phyloP scores from a whole-genome alignment of 2,329 filamentous ascomycete species.

The Ophiostoma himal-ulmi region DNA sequence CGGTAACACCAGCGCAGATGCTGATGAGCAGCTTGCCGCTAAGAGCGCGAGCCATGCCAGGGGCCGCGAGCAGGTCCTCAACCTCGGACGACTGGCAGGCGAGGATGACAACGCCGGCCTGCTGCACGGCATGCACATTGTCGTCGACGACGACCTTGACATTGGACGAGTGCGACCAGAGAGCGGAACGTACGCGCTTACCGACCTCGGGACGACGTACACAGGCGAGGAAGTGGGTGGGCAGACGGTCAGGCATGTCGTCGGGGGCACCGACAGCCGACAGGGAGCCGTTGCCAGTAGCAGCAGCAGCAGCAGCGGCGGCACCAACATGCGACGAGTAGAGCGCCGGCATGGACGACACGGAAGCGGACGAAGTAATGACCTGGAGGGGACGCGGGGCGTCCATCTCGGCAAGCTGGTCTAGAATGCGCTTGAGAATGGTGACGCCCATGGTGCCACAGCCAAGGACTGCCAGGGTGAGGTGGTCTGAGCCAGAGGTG shows the following conservation, averaged over 20 bases:
- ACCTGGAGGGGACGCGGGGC: constrained; percentile 42
- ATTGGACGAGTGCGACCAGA: constrained; percentile 56
- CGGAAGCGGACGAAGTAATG: constrained; percentile 36
- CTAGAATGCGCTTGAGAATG: constrained; percentile 73
- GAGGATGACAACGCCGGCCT: constrained; percentile 69
- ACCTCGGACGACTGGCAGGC: constrained; percentile 77
- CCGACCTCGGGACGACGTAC: constrained; percentile 65
- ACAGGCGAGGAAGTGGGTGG: constrained; percentile 73
- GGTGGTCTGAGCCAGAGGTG: constrained; percentile 27
- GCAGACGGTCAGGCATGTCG: constrained; percentile 53
- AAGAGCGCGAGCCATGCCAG: constrained; percentile 64
- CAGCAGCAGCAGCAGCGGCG: background rate
- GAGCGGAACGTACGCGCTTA: constrained; percentile 59
- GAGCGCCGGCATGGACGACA: constrained; percentile 18
- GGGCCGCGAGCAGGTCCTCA: constrained; percentile 58
- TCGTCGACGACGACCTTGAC: constrained; percentile 65
- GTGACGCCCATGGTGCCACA: constrained; percentile 84
- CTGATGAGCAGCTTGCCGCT: constrained; percentile 75
- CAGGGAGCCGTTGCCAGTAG: constrained; percentile 29
- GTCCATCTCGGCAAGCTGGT: constrained; percentile 55
- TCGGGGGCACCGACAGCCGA: constrained; percentile 42
- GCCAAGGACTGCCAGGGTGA: constrained; percentile 74
- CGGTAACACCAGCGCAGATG: constrained; percentile 72
- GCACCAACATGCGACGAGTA: constrained; percentile 8
- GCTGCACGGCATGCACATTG: constrained; percentile 60